phyloP scores from a whole-genome alignment of 768 basidiomycete species.

The Lactarius psammicola region DNA sequence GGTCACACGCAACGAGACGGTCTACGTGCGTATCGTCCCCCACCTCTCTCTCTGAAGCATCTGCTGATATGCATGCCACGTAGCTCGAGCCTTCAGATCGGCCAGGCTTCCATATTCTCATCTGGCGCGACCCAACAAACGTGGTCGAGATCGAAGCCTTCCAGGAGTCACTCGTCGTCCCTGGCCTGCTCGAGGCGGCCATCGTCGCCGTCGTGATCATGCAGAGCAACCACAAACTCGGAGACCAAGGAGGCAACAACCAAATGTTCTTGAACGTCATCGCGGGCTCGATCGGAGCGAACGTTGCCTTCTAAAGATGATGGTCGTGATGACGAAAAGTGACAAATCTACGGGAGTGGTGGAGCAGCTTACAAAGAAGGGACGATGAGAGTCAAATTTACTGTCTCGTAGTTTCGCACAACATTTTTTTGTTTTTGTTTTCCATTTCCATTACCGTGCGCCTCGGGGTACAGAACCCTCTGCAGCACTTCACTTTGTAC shows the following conservation, averaged over 20 bases:
- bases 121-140: slow-evolving; percentile 7
- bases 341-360: neutral
- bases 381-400: neutral
- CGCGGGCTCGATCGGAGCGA: neutral
- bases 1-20: slow-evolving; percentile 5
- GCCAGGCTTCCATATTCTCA: slow-evolving; percentile 2
- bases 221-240: slow-evolving; percentile 27
- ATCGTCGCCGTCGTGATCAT: slow-evolving; percentile 28
- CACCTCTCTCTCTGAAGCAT: neutral
- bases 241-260: neutral
- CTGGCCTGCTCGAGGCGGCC: slow-evolving; percentile 21
- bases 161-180: slow-evolving; percentile 12
- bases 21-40: slow-evolving; percentile 5
- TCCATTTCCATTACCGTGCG: neutral
- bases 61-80: neutral
- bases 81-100: slow-evolving; percentile 12
- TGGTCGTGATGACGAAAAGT: neutral
- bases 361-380: neutral
- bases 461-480: neutral
- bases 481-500: neutral
- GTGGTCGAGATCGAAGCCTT: slow-evolving; percentile 15
- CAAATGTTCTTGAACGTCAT: neutral
- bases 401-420: neutral
- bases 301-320: neutral
- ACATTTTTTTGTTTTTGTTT: neutral